Base-by-base conservation (phyloP, 805 yeast species). In the Teunomyces aglyptinius region DNA sequence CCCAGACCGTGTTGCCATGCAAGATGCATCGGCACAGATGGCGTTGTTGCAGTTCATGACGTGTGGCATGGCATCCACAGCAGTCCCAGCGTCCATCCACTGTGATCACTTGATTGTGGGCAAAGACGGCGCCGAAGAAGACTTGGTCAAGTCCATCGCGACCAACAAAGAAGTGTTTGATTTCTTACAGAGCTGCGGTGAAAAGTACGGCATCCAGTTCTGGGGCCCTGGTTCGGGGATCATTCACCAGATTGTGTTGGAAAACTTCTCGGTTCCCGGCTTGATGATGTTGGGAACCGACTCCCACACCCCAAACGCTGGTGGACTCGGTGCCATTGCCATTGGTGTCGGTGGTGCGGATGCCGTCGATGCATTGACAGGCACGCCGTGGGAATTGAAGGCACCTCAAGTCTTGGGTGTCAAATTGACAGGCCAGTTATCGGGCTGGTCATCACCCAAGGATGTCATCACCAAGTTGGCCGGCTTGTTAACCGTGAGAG, bases 261-360 rank as follows among this genome's bases (percentile, higher is more conserved):
- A 94, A 73, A 94, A 94, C 78, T 94, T 89, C 69, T 86, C 96
- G 49, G 94, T 89, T 58, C 99, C 99, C 49, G 99, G 99, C 61
- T 78, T 89, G 53, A 83, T 94, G 88, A 87, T 94, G 90, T 80
- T 94, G 50, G 99, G 99, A 57, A 94, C 99, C 34, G 99, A 94
- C 70, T 91, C 98, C 1, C 99, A 94, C 69, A 94, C 99, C 41
- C 99, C 99, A 41, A 94, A 94, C 62, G 99, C 99, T 26, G 99
- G 99, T 75, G 99, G 99, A 56, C 75, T 94, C 52, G 99, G 99
- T 66, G 96, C 96, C 56, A 85, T 92, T 56, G 98, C 99, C 60
- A 94, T 94, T 65, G 99, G 99, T 73, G 99, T 92, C 58, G 98
- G 97, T 79, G 98, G 98, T 81, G 98, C 98, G 57, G 98, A 91